phyloP scores from a whole-genome alignment of 2,329 filamentous ascomycete species.

The Eutypella sp. region DNA sequence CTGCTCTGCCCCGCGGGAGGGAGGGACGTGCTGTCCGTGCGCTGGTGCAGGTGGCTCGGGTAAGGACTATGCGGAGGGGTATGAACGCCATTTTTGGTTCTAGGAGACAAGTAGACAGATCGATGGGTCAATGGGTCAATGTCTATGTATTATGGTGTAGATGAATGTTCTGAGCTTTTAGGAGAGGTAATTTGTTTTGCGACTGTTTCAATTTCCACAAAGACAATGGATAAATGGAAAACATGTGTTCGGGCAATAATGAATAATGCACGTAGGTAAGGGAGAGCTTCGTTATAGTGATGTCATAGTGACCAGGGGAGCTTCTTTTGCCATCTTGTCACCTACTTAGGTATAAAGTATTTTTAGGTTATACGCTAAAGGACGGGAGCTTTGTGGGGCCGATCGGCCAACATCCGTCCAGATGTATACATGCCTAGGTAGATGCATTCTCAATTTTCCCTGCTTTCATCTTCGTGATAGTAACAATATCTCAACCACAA shows the following conservation, averaged over 20 bases:
- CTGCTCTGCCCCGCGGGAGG: constrained; percentile 1
- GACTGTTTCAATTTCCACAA: not conserved
- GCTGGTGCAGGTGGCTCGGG: not conserved
- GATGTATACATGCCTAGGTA: too few species aligned
- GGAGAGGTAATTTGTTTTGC: not conserved
- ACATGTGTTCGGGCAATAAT: not conserved
- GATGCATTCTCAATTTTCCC: too few species aligned
- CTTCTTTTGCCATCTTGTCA: too few species aligned
- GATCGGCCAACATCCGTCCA: too few species aligned
- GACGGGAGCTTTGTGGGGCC: too few species aligned
- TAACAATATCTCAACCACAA: too few species aligned
- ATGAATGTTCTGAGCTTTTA: not conserved
- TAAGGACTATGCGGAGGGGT: not conserved
- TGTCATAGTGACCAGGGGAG: not conserved
- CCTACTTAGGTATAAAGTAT: not conserved
- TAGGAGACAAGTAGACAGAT: not conserved
- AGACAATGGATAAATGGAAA: too few species aligned
- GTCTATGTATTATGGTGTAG: not conserved
- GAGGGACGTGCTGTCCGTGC: not conserved
- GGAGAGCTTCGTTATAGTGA: not conserved
- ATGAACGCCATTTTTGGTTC: not conserved
- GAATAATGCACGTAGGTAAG: not conserved
- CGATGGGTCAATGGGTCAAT: not conserved
- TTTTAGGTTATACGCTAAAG: too few species aligned
- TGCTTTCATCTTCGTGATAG: too few species aligned